Evolutionary conservation across 352 stramenopile genomes (phyloP), one percentile per base, ranked within the genome.

Genomic region (Thalassiosira livingstoniorum): DNA sequence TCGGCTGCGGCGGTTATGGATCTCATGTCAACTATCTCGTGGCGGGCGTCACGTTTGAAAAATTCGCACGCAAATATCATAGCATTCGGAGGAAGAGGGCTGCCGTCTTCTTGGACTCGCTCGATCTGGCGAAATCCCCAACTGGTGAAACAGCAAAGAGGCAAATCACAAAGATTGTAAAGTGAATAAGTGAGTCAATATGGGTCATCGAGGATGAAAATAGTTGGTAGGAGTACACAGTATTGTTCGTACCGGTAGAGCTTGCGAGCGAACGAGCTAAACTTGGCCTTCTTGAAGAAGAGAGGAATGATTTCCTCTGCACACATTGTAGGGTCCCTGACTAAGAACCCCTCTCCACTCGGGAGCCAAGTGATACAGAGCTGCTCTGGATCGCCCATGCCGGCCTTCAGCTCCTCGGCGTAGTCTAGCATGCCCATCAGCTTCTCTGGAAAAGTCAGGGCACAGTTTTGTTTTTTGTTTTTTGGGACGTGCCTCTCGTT

Each of bases 351-450:
- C 1, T 51, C 4, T 39, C 78, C 78, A 47, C 72, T 27, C 13
- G 25, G 64, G 2, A 53, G 15, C 71, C 78, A 85, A 27, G 78
- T 62, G 45, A 90, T 64, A 55, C 82, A 91, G 57, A 80, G 86
- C 2, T 37, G 62, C 29, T 76, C 58, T 4, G 39, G 25, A 47
- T 82, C 68, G 51, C 70, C 47, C 4, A 7, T 15, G n/a, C 23
- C 13, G 5, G 47, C 47, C 47, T 58, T 58, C 21, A 82, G 65
- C 39, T 83, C 63, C 31, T 68, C 76, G 25, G 77, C 81, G 37
- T 78, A 78, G 18, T 80, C 79, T 78, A 91, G 87, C 75, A 91
- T 77, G 54, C 47, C 82, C 85, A 91, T 91, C 1, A 91, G 69
- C 82, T 89, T 58, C 21, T 58, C 47, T 11, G 47, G 47, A 27